phyloP scores from a whole-genome alignment of 257 asterid species.

The Agastache rugosa region DNA sequence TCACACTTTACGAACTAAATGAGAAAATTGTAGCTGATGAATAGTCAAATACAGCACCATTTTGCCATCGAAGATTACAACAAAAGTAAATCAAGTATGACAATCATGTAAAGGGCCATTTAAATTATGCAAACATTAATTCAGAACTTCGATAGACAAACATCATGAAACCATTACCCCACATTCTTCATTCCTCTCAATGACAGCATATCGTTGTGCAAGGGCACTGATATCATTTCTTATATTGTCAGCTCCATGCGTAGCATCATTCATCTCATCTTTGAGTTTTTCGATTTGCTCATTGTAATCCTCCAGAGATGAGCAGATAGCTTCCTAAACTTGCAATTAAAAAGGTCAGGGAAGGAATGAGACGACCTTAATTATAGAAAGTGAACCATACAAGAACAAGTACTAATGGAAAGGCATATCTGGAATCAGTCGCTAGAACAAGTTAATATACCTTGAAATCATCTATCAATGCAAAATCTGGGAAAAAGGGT shows the following conservation, averaged over 20 bases:
- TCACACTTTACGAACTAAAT: slow-evolving; percentile 13
- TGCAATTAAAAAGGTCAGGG: slow-evolving; percentile 30
- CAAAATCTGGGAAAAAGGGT: slow-evolving; percentile 96
- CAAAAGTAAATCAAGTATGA: slow-evolving; percentile 16
- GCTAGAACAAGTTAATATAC: slow-evolving; percentile 41
- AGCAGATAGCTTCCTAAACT: slow-evolving; percentile 93
- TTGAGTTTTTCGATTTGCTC: slow-evolving; percentile 95
- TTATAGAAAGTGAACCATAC: slow-evolving; percentile 1
- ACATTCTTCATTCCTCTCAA: slow-evolving; percentile 89
- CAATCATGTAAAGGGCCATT: slow-evolving; percentile 19
- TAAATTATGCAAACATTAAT: not conserved
- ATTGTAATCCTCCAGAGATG: slow-evolving; percentile 95
- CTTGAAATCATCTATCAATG: slow-evolving; percentile 96
- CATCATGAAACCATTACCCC: slow-evolving; percentile 72
- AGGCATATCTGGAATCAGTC: slow-evolving; percentile 17
- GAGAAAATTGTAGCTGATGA: slow-evolving; percentile 28
- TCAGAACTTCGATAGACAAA: not conserved
- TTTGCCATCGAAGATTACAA: slow-evolving; percentile 12
- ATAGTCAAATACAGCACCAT: slow-evolving; percentile 2
- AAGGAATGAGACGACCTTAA: not conserved
- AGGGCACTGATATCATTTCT: slow-evolving; percentile 93
- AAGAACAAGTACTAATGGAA: slow-evolving; percentile 18
- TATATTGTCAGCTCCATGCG: slow-evolving; percentile 95
- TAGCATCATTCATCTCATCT: slow-evolving; percentile 99
- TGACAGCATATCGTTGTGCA: slow-evolving; percentile 87